Percentiles rank a stretch among this genome's conserved stretches.
Evolutionary conservation across 2,329 filamentous ascomycete species (phyloP).

Genomic region (Colletotrichum sublineola): DNA sequence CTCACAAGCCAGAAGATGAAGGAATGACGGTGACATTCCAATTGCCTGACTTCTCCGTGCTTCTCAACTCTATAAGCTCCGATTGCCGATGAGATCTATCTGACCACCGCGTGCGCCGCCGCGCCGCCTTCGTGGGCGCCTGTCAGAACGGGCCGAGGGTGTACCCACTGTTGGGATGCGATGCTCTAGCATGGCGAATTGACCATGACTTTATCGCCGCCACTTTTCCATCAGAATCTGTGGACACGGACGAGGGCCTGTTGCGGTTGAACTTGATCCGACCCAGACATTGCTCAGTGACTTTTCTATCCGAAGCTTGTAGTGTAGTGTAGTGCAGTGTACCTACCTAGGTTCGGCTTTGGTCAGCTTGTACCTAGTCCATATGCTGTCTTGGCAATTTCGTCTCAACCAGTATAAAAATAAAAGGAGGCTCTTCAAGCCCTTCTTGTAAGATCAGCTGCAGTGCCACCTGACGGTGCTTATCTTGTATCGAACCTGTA

Average conservation of each 20-base stretch:
- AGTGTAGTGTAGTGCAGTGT: neutral
- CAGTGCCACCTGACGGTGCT: neutral
- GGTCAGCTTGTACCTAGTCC: neutral
- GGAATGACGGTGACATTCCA: neutral
- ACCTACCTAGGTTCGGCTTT: neutral
- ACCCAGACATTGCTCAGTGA: neutral
- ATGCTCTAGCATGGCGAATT: constrained; percentile 5
- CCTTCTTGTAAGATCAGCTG: neutral
- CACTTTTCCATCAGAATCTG: neutral
- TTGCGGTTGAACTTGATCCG: constrained; percentile 18
- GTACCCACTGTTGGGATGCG: constrained; percentile 17
- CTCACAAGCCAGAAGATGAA: constrained; percentile 5
- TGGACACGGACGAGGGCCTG: constrained; percentile 25
- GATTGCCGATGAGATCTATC: constrained; percentile 41
- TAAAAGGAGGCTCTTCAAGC: neutral
- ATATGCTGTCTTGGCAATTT: too few species aligned
- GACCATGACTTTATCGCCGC: neutral
- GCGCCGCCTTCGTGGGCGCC: constrained; percentile 22
- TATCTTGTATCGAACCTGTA: neutral
- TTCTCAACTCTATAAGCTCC: constrained; percentile 11
- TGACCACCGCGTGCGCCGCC: constrained; percentile 15
- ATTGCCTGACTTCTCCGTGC: constrained; percentile 5
- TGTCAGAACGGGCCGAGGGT: constrained; percentile 17
- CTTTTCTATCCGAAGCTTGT: neutral
- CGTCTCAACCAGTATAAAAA: too few species aligned